Percentiles rank a stretch among this genome's conserved stretches.
These are phyloP conservation scores for Peniophora sp. DNA, from an alignment of 1,284 basidiomycete species.

Conservation along the genomic window DNA sequence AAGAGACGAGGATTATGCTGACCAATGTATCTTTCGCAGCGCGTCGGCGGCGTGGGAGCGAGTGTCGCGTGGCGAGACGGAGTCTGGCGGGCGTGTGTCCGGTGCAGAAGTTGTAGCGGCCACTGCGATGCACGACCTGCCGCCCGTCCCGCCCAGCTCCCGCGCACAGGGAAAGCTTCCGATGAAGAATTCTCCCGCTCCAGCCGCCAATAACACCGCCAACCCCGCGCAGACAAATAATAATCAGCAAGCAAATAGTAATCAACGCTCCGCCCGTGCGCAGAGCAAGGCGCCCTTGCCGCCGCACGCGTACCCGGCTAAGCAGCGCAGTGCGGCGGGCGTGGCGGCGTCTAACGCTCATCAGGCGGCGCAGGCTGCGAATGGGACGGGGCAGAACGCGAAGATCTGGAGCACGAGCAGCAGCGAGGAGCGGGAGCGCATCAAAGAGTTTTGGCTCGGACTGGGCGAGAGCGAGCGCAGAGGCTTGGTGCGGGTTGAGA, in stretches of 20 bases:
- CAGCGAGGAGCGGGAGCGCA: conserved; percentile 89
- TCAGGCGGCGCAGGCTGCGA: conserved; percentile 29
- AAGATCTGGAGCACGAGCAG: conserved; percentile 90
- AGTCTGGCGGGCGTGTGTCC: conserved; percentile 25
- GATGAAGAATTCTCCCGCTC: conserved; percentile 42
- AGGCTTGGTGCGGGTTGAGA: conserved; percentile 91
- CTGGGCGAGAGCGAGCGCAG: conserved; percentile 85
- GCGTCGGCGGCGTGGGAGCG: conserved; percentile 12
- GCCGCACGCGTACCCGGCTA: conserved; percentile 43
- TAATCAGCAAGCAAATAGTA: conserved; percentile 18
- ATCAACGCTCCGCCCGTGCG: conserved; percentile 37
- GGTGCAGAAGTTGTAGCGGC: conserved; percentile 16
- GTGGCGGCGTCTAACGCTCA: conserved; percentile 30
- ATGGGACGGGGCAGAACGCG: conserved; percentile 29
- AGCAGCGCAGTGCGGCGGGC: conserved; percentile 34
- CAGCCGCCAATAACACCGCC: conserved; percentile 17
- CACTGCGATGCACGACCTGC: conserved; percentile 31
- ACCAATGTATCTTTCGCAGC: no score
- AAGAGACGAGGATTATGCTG: conserved; percentile 23
- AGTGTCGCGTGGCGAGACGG: conserved; percentile 16
- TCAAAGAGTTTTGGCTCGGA: conserved; percentile 95
- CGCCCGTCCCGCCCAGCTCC: conserved; percentile 45
- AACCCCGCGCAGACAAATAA: conserved; percentile 8
- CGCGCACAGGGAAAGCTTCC: conserved; percentile 73
- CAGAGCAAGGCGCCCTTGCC: conserved; percentile 63